Percentiles rank a stretch among this genome's conserved stretches.
Conservation (phyloP, 164 flowering plant genomes). For the Magnolia sinica region DNA sequence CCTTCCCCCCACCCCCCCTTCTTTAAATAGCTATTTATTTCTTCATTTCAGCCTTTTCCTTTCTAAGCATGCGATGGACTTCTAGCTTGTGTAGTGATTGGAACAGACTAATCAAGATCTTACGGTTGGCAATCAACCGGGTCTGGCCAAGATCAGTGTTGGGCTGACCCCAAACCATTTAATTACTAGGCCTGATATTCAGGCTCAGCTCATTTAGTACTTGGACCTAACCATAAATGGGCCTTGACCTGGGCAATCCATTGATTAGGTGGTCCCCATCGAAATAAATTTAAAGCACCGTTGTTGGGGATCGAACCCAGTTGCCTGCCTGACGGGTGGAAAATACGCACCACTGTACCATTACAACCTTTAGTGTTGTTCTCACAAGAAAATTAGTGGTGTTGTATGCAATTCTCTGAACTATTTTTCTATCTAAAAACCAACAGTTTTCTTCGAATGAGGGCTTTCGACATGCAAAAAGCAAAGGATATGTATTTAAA, state of each 20-base stretch:
- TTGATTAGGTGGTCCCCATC: background rate
- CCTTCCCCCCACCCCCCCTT: no score
- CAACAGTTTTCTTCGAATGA: constrained; percentile 58
- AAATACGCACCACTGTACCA: background rate
- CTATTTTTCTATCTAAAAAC: background rate
- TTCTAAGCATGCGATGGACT: background rate
- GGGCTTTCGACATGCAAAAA: constrained; percentile 43
- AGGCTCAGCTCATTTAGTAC: background rate
- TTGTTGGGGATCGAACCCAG: no score
- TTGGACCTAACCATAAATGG: background rate
- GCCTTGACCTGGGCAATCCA: background rate
- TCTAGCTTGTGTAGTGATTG: no score
- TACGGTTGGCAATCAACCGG: no score
- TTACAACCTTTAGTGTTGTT: background rate
- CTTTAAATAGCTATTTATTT: background rate
- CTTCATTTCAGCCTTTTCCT: background rate
- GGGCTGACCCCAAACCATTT: background rate
- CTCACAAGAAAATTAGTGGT: constrained; percentile 2
- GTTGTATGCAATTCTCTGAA: background rate
- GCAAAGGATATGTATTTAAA: constrained; percentile 54
- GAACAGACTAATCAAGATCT: no score
- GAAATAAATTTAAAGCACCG: no score
- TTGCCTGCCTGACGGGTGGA: background rate
- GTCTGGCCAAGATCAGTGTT: background rate
- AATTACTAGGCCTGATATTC: background rate